These are phyloP conservation scores for Cryptococcus wingfieldii DNA, from an alignment of 1,284 basidiomycete species.

Conservation along the genomic window DNA sequence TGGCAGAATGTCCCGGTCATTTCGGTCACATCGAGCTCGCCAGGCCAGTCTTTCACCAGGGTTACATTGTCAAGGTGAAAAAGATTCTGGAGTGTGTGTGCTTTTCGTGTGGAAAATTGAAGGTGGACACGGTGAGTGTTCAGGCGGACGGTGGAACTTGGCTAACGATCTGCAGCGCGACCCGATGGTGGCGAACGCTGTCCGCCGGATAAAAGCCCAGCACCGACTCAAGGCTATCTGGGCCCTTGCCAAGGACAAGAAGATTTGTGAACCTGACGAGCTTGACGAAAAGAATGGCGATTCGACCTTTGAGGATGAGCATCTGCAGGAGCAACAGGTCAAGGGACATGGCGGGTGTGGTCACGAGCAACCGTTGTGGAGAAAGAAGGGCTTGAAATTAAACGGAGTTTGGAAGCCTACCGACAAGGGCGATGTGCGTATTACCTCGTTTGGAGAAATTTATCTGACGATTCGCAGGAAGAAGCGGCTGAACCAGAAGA, in stretches of 20 bases:
- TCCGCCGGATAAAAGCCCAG: constrained; percentile 80
- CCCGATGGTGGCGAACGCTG: constrained; percentile 73
- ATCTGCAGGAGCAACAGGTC: constrained; percentile 43
- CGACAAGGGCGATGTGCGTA: constrained; percentile 66
- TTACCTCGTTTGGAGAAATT: neutral
- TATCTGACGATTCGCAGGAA: constrained; percentile 26
- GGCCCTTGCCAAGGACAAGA: constrained; percentile 62
- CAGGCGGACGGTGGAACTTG: constrained; percentile 24
- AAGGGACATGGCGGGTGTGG: constrained; percentile 92
- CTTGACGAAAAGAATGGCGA: constrained; percentile 61
- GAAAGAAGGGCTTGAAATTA: constrained; percentile 93
- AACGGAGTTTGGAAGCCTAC: constrained; percentile 96
- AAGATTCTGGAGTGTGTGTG: constrained; percentile 99
- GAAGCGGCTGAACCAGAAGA: constrained; percentile 87
- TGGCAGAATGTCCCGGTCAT: constrained; percentile 97
- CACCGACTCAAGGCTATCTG: constrained; percentile 82
- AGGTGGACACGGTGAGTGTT: constrained; percentile 87
- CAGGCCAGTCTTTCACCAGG: constrained; percentile 93
- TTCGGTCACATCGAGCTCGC: constrained; percentile 99
- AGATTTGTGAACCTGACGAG: constrained; percentile 71
- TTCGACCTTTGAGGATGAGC: constrained; percentile 62
- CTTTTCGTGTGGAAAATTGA: constrained; percentile 96
- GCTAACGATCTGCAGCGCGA: constrained; percentile 60
- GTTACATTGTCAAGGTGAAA: constrained; percentile 98
- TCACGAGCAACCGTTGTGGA: constrained; percentile 80